Conservation (phyloP, 768 basidiomycete species). For the Tulasnella sp. region DNA sequence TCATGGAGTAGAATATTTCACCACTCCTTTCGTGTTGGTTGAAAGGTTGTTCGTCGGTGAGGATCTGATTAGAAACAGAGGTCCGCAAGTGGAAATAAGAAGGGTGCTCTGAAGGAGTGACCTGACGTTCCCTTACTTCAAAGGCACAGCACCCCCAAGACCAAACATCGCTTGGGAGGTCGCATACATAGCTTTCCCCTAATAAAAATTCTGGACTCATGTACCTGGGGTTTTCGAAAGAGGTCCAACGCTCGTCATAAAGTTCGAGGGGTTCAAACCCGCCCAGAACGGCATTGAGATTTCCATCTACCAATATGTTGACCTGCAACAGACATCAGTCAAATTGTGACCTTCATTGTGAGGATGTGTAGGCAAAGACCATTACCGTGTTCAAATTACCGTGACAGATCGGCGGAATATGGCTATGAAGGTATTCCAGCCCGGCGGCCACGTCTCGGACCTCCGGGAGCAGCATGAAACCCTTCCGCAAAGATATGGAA, state of each 20-base stretch:
- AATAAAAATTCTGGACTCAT: background rate
- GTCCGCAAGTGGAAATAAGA: background rate
- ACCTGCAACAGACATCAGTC: background rate
- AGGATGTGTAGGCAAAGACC: no score
- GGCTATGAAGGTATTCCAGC: background rate
- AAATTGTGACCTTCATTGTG: no score
- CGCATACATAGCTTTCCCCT: background rate
- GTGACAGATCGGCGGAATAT: background rate
- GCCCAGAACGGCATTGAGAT: background rate
- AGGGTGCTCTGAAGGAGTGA: no score
- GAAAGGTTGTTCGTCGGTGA: background rate
- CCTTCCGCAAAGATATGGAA: background rate
- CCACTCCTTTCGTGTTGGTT: background rate
- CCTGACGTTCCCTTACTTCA: background rate
- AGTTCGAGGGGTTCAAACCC: background rate
- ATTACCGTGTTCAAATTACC: background rate
- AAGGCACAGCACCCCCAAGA: background rate
- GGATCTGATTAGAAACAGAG: background rate
- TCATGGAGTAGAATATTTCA: background rate
- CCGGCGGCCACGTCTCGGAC: background rate
- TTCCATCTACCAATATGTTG: background rate
- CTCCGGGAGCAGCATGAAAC: background rate
- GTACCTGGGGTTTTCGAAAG: background rate
- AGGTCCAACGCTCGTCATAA: background rate
- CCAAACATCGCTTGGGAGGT: background rate